These are phyloP conservation scores for Microbotryum violaceum DNA, from an alignment of 1,284 basidiomycete genomes.

Conservation along the genomic window DNA sequence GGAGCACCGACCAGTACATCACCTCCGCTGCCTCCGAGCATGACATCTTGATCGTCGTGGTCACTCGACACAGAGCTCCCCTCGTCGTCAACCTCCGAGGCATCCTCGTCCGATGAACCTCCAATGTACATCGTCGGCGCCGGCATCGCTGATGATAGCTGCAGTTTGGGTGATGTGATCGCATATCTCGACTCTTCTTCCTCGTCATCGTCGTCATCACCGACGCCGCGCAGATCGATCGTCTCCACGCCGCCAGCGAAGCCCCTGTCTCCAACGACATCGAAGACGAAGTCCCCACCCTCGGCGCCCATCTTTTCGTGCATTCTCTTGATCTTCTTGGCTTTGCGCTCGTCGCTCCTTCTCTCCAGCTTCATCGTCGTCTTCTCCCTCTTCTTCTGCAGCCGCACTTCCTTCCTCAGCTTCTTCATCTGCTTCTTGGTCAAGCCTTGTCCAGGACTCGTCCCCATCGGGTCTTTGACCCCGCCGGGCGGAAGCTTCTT, in stretches of 20 bases:
- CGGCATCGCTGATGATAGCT: not conserved
- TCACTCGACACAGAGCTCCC: not conserved
- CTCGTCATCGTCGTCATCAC: constrained; percentile 4
- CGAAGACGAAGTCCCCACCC: not conserved
- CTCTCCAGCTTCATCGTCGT: constrained; percentile 7
- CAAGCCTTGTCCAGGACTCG: not conserved
- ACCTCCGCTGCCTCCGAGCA: constrained; percentile 1
- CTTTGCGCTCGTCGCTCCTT: not conserved
- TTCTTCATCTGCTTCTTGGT: not conserved
- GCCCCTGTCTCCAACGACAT: not conserved
- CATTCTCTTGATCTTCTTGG: constrained; percentile 3
- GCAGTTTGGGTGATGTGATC: constrained; percentile 11
- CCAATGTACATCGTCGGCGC: constrained; percentile 1
- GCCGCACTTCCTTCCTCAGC: constrained; percentile 10
- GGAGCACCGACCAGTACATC: not conserved
- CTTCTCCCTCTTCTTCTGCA: constrained; percentile 11
- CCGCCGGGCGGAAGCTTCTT: not conserved
- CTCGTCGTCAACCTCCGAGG: constrained; percentile 1
- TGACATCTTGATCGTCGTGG: constrained; percentile 5
- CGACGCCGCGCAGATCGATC: too few relatives aligned
- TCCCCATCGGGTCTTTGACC: not conserved
- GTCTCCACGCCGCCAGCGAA: not conserved
- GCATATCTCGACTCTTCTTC: constrained; percentile 24
- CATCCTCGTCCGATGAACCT: constrained; percentile 2
- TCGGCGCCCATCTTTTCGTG: constrained; percentile 9